phyloP scores from a whole-genome alignment of 2,329 filamentous ascomycete species.

The Neurospora sp. region DNA sequence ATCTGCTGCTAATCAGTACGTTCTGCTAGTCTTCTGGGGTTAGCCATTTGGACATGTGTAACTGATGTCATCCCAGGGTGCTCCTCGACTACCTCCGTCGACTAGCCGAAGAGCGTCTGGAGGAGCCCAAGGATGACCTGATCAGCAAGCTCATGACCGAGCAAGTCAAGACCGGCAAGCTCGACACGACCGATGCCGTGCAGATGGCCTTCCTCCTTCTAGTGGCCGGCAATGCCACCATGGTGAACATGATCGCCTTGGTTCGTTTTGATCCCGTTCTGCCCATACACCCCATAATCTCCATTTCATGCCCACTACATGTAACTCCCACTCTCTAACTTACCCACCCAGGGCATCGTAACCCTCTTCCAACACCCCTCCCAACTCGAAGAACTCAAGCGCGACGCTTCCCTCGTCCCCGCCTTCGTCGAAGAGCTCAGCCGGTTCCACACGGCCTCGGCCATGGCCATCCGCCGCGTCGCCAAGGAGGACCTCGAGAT shows the following conservation, averaged over 20 bases:
- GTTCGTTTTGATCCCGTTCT: conserved; percentile 16
- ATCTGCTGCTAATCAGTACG: conserved; percentile 32
- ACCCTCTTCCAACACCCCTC: conserved; percentile 33
- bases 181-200: conserved; percentile 31
- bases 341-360: conserved; percentile 28
- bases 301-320: not conserved
- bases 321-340: not conserved
- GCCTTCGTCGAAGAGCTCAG: conserved; percentile 39
- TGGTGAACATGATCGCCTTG: conserved; percentile 41
- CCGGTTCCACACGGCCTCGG: conserved; percentile 36
- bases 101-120: conserved; percentile 30
- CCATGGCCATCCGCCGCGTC: conserved; percentile 36
- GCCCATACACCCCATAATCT: not conserved
- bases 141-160: conserved; percentile 34
- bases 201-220: conserved; percentile 41
- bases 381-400: conserved; percentile 32
- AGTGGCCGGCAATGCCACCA: conserved; percentile 41
- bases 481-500: conserved; percentile 37
- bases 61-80: conserved; percentile 19
- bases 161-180: conserved; percentile 29
- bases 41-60: not conserved
- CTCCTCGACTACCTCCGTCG: conserved; percentile 34
- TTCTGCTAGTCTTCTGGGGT: not conserved
- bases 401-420: conserved; percentile 24
- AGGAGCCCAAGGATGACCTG: conserved; percentile 33